Percentiles rank a stretch among this genome's conserved stretches.
Evolutionary conservation across 2,329 filamentous ascomycete genomes (phyloP).

Genomic region (Botrytis galanthina): DNA sequence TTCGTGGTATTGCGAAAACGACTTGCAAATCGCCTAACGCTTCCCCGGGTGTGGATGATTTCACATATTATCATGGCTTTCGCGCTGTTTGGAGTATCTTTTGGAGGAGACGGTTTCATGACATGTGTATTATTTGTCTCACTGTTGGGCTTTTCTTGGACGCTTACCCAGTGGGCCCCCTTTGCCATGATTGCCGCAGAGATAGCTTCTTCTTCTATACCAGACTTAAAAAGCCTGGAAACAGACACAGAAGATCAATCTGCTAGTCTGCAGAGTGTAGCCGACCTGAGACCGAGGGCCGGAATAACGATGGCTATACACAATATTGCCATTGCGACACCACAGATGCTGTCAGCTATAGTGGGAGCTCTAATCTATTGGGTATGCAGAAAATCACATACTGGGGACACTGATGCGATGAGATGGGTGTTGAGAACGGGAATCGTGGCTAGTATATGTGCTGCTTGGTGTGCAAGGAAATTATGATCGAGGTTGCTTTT

Average conservation of each 20-base stretch:
- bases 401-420: neutral
- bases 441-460: neutral
- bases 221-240: neutral
- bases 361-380: neutral
- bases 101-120: neutral
- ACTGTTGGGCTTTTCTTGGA: neutral
- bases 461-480: conserved; percentile 1
- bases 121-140: conserved; percentile 1
- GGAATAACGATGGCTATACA: conserved; percentile 10
- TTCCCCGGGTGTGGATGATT: neutral
- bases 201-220: neutral
- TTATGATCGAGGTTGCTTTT: neutral
- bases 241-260: neutral
- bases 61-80: conserved; percentile 3
- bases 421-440: conserved; percentile 2
- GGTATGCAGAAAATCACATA: neutral
- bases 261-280: neutral
- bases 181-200: neutral
- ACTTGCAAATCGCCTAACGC: neutral
- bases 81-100: neutral
- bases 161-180: neutral
- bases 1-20: neutral
- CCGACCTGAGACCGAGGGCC: neutral
- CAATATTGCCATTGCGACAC: neutral
- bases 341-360: neutral